phyloP scores from a whole-genome alignment of 2,329 filamentous ascomycete genomes.

The Zasmidium citrigriseum region DNA sequence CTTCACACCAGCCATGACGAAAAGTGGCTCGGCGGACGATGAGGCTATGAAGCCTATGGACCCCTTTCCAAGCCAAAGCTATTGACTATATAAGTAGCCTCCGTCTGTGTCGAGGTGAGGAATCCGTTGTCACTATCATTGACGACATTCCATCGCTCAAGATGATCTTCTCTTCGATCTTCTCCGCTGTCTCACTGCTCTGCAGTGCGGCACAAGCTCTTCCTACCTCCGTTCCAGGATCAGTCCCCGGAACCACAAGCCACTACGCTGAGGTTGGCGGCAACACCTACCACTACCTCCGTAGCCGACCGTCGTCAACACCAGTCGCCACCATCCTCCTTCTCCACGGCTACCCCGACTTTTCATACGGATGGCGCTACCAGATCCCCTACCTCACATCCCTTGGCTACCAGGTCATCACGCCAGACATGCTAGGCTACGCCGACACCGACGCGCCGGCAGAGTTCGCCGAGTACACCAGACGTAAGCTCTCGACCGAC shows the following conservation, averaged over 20 bases:
- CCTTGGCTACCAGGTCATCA: conserved; percentile 73
- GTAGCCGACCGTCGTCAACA: conserved; percentile 19
- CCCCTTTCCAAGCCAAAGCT: too few relatives aligned
- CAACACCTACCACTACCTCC: conserved; percentile 4
- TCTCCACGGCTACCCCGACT: conserved; percentile 76
- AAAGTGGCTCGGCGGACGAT: too few relatives aligned
- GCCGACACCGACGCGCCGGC: conserved; percentile 59
- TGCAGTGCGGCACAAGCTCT: too few relatives aligned
- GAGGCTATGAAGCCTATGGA: too few relatives aligned
- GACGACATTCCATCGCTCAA: too few relatives aligned
- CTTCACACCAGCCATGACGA: too few relatives aligned
- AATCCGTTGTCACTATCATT: too few relatives aligned
- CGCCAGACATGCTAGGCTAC: conserved; percentile 81
- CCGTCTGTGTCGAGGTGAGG: too few relatives aligned
- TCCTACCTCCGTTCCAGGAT: background rate
- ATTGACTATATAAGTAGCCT: too few relatives aligned
- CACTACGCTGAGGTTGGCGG: conserved; percentile 7
- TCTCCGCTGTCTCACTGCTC: background rate
- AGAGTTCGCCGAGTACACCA: conserved; percentile 10
- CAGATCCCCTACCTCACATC: conserved; percentile 75
- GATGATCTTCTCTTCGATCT: background rate
- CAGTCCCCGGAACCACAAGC: conserved; percentile 1
- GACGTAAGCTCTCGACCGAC: conserved; percentile 69
- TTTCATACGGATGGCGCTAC: conserved; percentile 80
- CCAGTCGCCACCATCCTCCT: conserved; percentile 54